Percentiles rank a stretch among this genome's conserved stretches.
phyloP scores from a whole-genome alignment of 257 asterid genomes.

The Coffea eugenioides region DNA sequence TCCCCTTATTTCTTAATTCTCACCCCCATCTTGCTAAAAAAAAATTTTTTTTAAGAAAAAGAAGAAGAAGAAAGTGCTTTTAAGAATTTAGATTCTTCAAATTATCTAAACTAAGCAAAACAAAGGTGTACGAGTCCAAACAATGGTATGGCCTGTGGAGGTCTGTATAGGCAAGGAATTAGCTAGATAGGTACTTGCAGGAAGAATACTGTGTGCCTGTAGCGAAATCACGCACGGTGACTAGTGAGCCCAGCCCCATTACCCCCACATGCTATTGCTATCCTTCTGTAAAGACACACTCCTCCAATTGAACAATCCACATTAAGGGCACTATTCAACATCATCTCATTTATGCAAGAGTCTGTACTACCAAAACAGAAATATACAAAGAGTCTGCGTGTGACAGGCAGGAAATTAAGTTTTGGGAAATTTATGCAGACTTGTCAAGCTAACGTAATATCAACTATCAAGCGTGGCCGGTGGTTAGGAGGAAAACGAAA shows the following conservation, averaged over 20 bases:
- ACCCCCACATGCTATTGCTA: constrained; percentile 13
- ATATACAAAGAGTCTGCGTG: neutral
- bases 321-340: constrained; percentile 20
- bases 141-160: neutral
- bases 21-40: neutral
- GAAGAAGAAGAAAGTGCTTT: no score
- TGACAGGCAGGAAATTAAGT: neutral
- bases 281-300: constrained; percentile 53
- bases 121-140: neutral
- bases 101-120: neutral
- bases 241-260: neutral
- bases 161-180: no score
- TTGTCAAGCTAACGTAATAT: neutral
- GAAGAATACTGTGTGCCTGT: no score
- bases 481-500: constrained; percentile 42
- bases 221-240: neutral
- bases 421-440: neutral
- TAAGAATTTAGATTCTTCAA: neutral
- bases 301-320: constrained; percentile 32
- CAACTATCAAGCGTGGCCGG: neutral
- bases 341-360: no score
- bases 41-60: no score
- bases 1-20: no score
- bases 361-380: neutral
- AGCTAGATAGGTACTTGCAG: no score